phyloP scores from a whole-genome alignment of 1,284 basidiomycete species.

The Cutaneotrichosporon cutaneum region DNA sequence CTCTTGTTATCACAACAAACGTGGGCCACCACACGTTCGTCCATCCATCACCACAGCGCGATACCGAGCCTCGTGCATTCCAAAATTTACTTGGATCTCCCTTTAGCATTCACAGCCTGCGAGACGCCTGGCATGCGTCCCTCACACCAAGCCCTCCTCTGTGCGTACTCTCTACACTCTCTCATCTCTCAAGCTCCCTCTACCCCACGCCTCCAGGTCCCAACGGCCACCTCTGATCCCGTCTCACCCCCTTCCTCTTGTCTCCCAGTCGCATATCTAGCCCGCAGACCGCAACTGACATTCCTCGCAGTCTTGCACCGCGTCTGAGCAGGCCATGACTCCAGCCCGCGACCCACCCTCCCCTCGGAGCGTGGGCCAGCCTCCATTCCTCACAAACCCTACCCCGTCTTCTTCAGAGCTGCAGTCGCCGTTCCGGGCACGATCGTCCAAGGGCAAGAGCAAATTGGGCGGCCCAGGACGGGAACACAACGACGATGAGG shows the following conservation, averaged over 20 bases:
- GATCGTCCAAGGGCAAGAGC: slow-evolving; percentile 5
- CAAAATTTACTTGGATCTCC: not conserved
- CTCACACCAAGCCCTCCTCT: not conserved
- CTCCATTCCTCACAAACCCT: not conserved
- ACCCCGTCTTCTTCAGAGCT: not conserved
- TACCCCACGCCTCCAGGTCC: not conserved
- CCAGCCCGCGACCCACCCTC: slow-evolving; percentile 1
- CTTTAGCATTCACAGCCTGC: not conserved
- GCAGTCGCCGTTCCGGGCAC: slow-evolving; percentile 1
- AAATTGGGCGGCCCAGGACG: not conserved
- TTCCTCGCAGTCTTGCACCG: not conserved
- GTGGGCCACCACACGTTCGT: not conserved
- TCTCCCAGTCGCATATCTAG: not conserved
- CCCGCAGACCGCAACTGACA: not conserved
- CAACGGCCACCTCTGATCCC: not conserved
- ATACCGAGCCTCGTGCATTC: not conserved
- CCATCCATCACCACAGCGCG: not conserved
- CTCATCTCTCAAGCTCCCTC: not conserved
- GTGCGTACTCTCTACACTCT: slow-evolving; percentile 6
- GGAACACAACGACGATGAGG: slow-evolving; percentile 14
- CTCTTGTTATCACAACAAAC: not conserved
- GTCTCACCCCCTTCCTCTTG: not conserved
- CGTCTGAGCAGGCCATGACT: slow-evolving; percentile 11
- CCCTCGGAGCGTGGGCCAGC: not conserved
- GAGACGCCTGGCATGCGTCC: slow-evolving; percentile 14